Evolutionary conservation across 805 yeast genomes (phyloP), one percentile per base, ranked within the genome.

Genomic region (Ogataea philodendri): DNA sequence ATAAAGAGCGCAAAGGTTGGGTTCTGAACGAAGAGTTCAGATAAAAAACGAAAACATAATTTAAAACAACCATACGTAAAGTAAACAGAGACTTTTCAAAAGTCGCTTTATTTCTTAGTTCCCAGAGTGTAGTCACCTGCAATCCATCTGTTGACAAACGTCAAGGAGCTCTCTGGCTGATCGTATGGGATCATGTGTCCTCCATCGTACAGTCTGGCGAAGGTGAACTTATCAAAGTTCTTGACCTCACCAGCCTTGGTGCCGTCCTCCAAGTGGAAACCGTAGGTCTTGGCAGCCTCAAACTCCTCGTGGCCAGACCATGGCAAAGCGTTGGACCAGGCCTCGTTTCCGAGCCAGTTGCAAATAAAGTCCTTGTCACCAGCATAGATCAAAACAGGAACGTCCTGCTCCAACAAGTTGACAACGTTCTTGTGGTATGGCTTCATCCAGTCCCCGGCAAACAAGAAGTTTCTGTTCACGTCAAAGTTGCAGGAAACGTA

Each of bases 121-220:
- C 57, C 60, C 32, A 63, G 49, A 10, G 59, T 30, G 40, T 59
- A 74, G 46, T 69, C 77, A 25, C 86, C 87, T 26, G 69, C 42
- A 18, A 86, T 59, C 95, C 96, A 86, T 48, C 77, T 66, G 63
- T 83, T 79, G 14, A 84, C 70, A 81, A 86, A 75, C 22, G 75
- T 74, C 49, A 80, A 69, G 2, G 93, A 67, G 46, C 72, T 72
- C 49, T 72, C 81, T 7, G 95, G 95, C 65, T 85, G 90, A 61
- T 87, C 90, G 51, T 70, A 81, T 19, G 95, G 95, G 46, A 86
- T 95, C 95, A 87, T 84, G 61, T 87, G 96, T 8, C 96, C 96
- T 23, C 90, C 95, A 45, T 78, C 84, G 47, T 60, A 82, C 25
- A 87, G 71, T 57, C 95, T 74, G 53, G 86, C 69, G 63, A 83